A percentile compares a stretch with the other conserved stretches of the same genome.
phyloP scores from a whole-genome alignment of 257 asterid species.

The Lavandula angustifolia region DNA sequence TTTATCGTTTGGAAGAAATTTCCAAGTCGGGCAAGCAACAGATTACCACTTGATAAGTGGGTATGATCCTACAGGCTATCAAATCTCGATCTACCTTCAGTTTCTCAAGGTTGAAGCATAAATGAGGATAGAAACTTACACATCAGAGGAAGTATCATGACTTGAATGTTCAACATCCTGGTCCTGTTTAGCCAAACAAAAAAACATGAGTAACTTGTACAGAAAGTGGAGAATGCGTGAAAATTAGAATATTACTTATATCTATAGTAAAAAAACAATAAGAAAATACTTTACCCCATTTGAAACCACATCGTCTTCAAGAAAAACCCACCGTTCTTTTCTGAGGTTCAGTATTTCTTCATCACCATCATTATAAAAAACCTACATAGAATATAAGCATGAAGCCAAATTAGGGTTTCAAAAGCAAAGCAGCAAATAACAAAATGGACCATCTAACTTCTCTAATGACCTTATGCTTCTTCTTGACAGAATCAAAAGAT shows the following conservation, averaged over 20 bases:
- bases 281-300: constrained; percentile 47
- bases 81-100: constrained; percentile 31
- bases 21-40: constrained; percentile 18
- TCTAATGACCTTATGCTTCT: constrained; percentile 73
- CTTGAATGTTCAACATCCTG: constrained; percentile 56
- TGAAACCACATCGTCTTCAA: constrained; percentile 48
- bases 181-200: constrained; percentile 44
- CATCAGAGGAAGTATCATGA: constrained; percentile 58
- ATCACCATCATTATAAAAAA: constrained; percentile 79
- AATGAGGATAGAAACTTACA: constrained; percentile 47
- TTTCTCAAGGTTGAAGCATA: constrained; percentile 7
- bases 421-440: constrained; percentile 26
- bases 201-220: constrained; percentile 2
- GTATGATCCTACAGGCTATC: constrained; percentile 20
- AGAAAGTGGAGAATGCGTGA: constrained; percentile 25
- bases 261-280: constrained; percentile 1
- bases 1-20: background rate
- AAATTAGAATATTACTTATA: constrained; percentile 40
- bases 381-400: constrained; percentile 45
- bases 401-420: constrained; percentile 18
- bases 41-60: constrained; percentile 9
- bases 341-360: constrained; percentile 62
- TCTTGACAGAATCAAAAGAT: constrained; percentile 67
- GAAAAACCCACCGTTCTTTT: constrained; percentile 59
- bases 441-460: constrained; percentile 29